These are phyloP conservation scores for Leccinum longicurvipes DNA, from an alignment of 768 basidiomycete species.

Conservation along the genomic window DNA sequence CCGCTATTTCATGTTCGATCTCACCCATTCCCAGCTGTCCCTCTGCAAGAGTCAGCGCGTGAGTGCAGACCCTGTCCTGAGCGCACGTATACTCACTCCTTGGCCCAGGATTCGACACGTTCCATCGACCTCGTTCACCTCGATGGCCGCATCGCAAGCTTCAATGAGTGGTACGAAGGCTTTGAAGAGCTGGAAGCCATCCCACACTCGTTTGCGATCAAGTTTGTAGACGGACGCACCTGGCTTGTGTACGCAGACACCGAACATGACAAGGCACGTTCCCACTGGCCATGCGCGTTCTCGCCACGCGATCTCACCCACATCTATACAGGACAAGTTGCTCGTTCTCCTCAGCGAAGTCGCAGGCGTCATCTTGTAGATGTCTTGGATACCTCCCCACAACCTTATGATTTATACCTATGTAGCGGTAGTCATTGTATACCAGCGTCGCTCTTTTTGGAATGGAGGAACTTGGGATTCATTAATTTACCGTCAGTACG, in stretches of 20 bases:
- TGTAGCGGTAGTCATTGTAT: constrained; percentile 19
- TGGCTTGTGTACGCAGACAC: constrained; percentile 63
- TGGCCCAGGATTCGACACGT: constrained; percentile 26
- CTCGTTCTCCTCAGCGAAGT: constrained; percentile 30
- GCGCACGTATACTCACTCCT: constrained; percentile 3
- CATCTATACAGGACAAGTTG: constrained; percentile 18
- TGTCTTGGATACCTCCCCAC: constrained; percentile 10
- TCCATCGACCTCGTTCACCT: constrained; percentile 40
- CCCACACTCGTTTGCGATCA: constrained; percentile 62
- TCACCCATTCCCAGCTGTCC: constrained; percentile 39
- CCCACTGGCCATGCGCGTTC: neutral
- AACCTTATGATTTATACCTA: neutral
- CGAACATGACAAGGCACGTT: constrained; percentile 58
- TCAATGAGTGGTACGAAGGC: constrained; percentile 65
- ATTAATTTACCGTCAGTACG: neutral
- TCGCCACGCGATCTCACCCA: neutral
- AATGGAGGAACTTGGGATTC: neutral
- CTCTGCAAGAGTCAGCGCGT: constrained; percentile 56
- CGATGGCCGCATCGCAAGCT: constrained; percentile 41
- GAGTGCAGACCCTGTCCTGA: constrained; percentile 1
- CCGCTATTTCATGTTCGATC: constrained; percentile 55
- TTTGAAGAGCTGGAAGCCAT: constrained; percentile 67
- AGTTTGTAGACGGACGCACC: constrained; percentile 47
- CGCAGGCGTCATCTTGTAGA: constrained; percentile 28
- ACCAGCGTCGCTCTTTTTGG: neutral